Conservation (phyloP, 345 rosid species). For the Rhodomyrtus tomentosa region DNA sequence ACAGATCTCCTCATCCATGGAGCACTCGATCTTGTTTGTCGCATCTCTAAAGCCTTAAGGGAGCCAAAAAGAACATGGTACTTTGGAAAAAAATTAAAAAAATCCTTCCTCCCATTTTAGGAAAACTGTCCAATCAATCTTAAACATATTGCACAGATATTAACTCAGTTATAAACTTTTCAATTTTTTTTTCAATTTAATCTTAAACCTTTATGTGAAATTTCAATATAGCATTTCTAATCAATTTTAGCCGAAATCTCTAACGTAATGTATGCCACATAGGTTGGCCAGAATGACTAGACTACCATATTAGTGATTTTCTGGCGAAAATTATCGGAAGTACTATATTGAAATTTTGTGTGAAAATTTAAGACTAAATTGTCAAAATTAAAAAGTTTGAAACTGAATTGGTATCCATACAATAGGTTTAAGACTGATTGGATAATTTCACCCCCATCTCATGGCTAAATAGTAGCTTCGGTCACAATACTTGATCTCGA, state of each 20-base stretch:
- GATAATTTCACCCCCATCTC: not conserved
- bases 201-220: rapidly evolving
- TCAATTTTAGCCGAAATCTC: rapidly evolving
- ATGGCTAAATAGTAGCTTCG: not conserved
- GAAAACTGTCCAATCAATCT: not conserved
- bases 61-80: not conserved
- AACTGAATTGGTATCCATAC: rapidly evolving
- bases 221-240: rapidly evolving
- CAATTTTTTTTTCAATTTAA: not conserved
- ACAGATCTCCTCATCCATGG: not conserved
- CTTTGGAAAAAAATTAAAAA: not conserved
- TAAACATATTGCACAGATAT: not conserved
- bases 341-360: rapidly evolving
- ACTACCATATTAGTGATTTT: rapidly evolving
- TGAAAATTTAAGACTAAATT: not conserved
- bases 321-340: rapidly evolving
- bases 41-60: not conserved
- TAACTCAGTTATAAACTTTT: rapidly evolving
- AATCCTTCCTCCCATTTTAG: not conserved
- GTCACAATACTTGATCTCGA: not conserved
- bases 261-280: rapidly evolving
- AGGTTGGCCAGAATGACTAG: not conserved
- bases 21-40: not conserved
- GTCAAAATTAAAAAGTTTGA: rapidly evolving
- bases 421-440: rapidly evolving